These are phyloP conservation scores for Centrapalus pauciflorus DNA, from an alignment of 129 eudicot species.

Conservation along the genomic window DNA sequence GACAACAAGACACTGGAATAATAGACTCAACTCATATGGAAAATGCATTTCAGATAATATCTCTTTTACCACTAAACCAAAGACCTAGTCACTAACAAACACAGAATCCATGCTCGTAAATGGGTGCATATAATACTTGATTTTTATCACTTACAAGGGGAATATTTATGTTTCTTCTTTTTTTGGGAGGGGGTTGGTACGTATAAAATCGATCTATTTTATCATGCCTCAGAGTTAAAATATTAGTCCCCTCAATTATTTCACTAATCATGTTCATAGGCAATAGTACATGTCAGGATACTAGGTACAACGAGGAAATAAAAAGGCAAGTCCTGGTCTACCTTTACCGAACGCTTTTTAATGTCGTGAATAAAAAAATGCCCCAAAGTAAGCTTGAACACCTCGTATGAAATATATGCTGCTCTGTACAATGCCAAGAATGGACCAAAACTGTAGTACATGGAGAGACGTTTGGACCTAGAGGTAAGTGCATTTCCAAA, in stretches of 20 bases:
- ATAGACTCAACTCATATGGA: not conserved
- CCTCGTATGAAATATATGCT: conserved; percentile 74
- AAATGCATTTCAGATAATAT: not conserved
- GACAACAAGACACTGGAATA: not conserved
- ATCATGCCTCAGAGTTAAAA: not conserved
- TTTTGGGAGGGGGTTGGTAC: not conserved
- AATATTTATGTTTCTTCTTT: no score
- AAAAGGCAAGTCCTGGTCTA: conserved; percentile 12
- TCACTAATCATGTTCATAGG: not conserved
- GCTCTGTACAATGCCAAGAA: conserved; percentile 94
- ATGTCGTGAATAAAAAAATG: conserved; percentile 72
- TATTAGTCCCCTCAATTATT: not conserved
- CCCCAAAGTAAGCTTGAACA: conserved; percentile 67
- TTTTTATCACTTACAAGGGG: not conserved
- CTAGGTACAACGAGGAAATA: not conserved
- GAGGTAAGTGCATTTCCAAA: conserved; percentile 71
- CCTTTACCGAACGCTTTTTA: conserved; percentile 68
- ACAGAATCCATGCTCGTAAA: not conserved
- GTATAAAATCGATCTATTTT: not conserved
- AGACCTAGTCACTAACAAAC: not conserved
- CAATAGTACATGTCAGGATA: not conserved
- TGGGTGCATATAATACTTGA: not conserved
- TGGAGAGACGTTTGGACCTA: conserved; percentile 62
- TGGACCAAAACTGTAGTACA: conserved; percentile 76
- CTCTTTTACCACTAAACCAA: not conserved